phyloP scores from a whole-genome alignment of 805 yeast species.

The Starmerella asiatica region DNA sequence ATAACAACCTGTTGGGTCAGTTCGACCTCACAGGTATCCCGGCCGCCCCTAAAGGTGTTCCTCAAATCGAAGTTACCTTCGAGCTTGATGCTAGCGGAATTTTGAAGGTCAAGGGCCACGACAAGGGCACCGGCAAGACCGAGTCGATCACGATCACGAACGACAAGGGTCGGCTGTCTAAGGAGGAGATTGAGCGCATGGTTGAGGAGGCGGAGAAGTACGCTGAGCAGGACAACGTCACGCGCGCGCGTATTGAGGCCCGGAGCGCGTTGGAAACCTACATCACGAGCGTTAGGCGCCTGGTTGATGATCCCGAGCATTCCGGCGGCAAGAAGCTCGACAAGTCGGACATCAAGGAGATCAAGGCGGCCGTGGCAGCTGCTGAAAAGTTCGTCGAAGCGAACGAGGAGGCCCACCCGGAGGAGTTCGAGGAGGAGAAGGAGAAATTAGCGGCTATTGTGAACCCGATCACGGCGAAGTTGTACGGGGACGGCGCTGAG shows the following conservation, averaged over 20 bases:
- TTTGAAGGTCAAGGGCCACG: conserved; percentile 73
- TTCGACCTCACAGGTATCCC: conserved; percentile 79
- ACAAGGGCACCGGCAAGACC: conserved; percentile 87
- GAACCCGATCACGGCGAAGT: conserved; percentile 82
- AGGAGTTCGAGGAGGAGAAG: conserved; percentile 87
- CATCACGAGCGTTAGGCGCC: conserved; percentile 68
- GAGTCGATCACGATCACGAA: conserved; percentile 85
- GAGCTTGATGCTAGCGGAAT: conserved; percentile 80
- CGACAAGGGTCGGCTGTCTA: conserved; percentile 85
- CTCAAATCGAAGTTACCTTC: conserved; percentile 83
- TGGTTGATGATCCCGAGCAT: conserved; percentile 39
- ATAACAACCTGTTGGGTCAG: conserved; percentile 79
- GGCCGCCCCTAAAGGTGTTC: conserved; percentile 85
- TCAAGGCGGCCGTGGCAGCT: conserved; percentile 77
- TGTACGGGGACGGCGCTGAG: conserved; percentile 52
- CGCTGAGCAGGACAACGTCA: conserved; percentile 78
- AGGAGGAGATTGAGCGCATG: conserved; percentile 94
- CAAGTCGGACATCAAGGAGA: conserved; percentile 82
- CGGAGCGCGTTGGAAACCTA: conserved; percentile 81
- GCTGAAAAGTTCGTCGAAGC: conserved; percentile 76
- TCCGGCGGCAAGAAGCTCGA: conserved; percentile 60
- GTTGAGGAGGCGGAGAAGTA: conserved; percentile 93
- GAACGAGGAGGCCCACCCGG: conserved; percentile 73
- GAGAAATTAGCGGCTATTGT: conserved; percentile 70
- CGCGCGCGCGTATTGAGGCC: conserved; percentile 74